phyloP scores from a whole-genome alignment of 495 filamentous ascomycete genomes.

The Daldinia concentrica region DNA sequence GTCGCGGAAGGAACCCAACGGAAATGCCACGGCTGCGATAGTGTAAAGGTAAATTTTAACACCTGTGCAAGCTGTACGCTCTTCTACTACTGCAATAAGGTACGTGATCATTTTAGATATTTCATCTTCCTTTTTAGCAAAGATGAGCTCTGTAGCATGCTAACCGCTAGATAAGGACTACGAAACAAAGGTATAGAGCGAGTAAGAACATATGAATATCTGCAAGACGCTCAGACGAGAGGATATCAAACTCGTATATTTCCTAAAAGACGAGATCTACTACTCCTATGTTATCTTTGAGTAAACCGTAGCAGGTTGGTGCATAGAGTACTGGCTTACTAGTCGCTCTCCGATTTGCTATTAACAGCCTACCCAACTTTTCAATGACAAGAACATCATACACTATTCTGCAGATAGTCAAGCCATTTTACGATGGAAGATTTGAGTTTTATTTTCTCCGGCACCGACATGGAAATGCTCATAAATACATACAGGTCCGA shows the following conservation, averaged over 20 bases:
- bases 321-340: neutral
- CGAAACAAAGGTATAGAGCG: constrained; percentile 26
- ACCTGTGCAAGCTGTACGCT: constrained; percentile 18
- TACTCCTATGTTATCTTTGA: neutral
- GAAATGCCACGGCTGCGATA: constrained; percentile 25
- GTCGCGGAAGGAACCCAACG: neutral
- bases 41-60: constrained; percentile 7
- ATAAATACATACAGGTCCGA: too few species aligned
- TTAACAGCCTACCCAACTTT: too few species aligned
- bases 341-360: too few species aligned
- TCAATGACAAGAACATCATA: too few species aligned
- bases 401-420: too few species aligned
- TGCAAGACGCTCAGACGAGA: constrained; percentile 26
- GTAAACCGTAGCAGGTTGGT: neutral
- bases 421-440: too few species aligned
- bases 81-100: constrained; percentile 31
- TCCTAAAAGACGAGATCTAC: constrained; percentile 17
- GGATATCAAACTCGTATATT: constrained; percentile 16
- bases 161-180: constrained; percentile 22
- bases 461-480: too few species aligned
- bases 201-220: constrained; percentile 27
- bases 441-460: too few species aligned
- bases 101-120: neutral
- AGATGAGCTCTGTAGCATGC: neutral
- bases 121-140: neutral